Evolutionary conservation across 106 monocot species (phyloP).

Genomic region (Agapanthus africanus): DNA sequence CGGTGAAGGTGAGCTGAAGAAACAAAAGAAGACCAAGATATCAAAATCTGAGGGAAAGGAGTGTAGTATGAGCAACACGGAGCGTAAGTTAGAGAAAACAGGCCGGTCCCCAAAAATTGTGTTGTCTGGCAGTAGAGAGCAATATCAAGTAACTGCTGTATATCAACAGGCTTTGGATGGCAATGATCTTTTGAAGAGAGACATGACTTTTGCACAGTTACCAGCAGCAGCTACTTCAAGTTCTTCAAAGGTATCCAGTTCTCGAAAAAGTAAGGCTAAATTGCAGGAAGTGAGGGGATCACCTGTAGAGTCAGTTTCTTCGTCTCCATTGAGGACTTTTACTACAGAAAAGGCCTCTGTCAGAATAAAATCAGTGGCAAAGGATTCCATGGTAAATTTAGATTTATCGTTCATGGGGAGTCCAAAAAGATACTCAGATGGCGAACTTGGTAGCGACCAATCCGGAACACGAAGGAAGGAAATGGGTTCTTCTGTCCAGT

Average conservation of each 20-base stretch:
- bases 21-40: conserved; percentile 31
- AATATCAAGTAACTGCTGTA: conserved; percentile 9
- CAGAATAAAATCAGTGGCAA: conserved; percentile 21
- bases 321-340: conserved; percentile 58
- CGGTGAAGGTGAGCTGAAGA: conserved; percentile 28
- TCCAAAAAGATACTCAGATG: conserved; percentile 21
- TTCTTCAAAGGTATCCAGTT: conserved; percentile 76
- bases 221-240: conserved; percentile 56
- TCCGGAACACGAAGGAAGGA: conserved; percentile 16
- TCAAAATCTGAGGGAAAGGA: conserved; percentile 23
- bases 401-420: conserved; percentile 21
- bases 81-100: conserved; percentile 19
- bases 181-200: conserved; percentile 26
- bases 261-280: conserved; percentile 46
- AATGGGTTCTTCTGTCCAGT: conserved; percentile 7
- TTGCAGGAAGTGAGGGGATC: conserved; percentile 64
- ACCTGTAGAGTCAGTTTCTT: conserved; percentile 87
- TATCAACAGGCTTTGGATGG: conserved; percentile 8
- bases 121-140: conserved; percentile 18
- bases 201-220: conserved; percentile 5
- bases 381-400: conserved; percentile 25
- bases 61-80: conserved; percentile 1
- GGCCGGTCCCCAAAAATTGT: conserved; percentile 4
- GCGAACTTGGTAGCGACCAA: conserved; percentile 23
- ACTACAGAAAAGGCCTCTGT: conserved; percentile 19